Conservation (phyloP, 1,284 basidiomycete genomes). For the Farysia itapuensis region DNA sequence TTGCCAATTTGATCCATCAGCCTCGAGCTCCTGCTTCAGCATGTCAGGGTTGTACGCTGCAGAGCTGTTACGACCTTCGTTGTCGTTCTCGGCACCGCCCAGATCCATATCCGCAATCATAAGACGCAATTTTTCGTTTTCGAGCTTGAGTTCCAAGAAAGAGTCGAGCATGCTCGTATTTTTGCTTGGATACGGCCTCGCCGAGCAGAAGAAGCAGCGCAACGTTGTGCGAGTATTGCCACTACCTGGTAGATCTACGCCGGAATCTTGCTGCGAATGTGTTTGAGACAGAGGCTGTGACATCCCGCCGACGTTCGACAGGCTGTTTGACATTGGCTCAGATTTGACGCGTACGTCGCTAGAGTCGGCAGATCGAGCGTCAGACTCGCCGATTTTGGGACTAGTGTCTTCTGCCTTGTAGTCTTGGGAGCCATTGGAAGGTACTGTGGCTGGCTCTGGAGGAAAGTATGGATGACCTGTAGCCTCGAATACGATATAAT, state of each 20-base stretch:
- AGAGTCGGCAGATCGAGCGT: slow-evolving; percentile 1
- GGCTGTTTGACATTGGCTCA: slow-evolving; percentile 14
- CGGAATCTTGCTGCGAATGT: slow-evolving; percentile 25
- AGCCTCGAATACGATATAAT: slow-evolving; percentile 50
- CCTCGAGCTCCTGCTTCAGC: slow-evolving; percentile 38
- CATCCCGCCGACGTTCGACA: slow-evolving; percentile 5
- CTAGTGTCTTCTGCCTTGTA: slow-evolving; percentile 4
- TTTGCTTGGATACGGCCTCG: slow-evolving; percentile 48
- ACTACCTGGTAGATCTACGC: slow-evolving; percentile 31
- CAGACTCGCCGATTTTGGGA: slow-evolving; percentile 2
- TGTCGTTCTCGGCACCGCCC: slow-evolving; percentile 17
- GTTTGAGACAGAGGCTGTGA: slow-evolving; percentile 28
- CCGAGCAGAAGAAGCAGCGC: slow-evolving; percentile 52
- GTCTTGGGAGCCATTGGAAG: slow-evolving; percentile 2
- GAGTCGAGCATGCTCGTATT: slow-evolving; percentile 53
- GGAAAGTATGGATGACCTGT: slow-evolving; percentile 50
- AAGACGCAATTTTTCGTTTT: slow-evolving; percentile 50
- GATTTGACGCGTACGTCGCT: slow-evolving; percentile 14
- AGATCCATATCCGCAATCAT: slow-evolving; percentile 38
- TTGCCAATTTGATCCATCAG: slow-evolving; percentile 12
- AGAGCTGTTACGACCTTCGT: slow-evolving; percentile 11
- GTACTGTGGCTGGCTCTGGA: slow-evolving; percentile 9
- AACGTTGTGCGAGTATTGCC: slow-evolving; percentile 14
- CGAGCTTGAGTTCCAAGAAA: slow-evolving; percentile 55
- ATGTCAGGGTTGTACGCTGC: slow-evolving; percentile 33